These are phyloP conservation scores for Amanita rimosa DNA, from an alignment of 768 basidiomycete genomes.

Conservation along the genomic window DNA sequence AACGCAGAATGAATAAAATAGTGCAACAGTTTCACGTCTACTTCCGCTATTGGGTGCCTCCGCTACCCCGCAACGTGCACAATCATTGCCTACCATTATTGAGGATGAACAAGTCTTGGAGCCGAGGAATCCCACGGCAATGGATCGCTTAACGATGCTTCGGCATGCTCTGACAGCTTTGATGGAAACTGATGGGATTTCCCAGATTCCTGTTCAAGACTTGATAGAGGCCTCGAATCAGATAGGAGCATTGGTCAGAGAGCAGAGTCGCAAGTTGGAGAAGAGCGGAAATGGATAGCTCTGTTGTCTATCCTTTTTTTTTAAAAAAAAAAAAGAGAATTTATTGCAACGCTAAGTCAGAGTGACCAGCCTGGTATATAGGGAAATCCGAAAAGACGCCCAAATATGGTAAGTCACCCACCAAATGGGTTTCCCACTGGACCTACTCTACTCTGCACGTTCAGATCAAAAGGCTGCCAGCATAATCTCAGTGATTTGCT, in stretches of 20 bases:
- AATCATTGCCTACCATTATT: neutral
- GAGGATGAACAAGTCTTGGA: constrained; percentile 10
- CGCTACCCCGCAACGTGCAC: neutral
- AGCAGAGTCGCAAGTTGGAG: constrained; percentile 25
- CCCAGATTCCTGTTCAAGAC: constrained; percentile 39
- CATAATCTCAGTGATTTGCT: too few relatives aligned
- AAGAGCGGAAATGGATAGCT: neutral
- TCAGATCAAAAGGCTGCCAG: too few relatives aligned
- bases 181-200: constrained; percentile 23
- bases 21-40: neutral
- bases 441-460: too few relatives aligned
- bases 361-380: too few relatives aligned
- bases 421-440: too few relatives aligned
- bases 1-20: neutral
- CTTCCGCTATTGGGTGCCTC: neutral
- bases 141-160: constrained; percentile 31
- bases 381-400: too few relatives aligned
- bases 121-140: constrained; percentile 26
- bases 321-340: too few relatives aligned
- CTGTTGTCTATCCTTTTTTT: too few relatives aligned
- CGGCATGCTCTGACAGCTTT: constrained; percentile 33
- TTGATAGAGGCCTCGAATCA: constrained; percentile 35
- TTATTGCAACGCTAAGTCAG: too few relatives aligned
- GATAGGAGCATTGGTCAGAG: constrained; percentile 34
- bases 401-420: too few relatives aligned